Conservation (phyloP, 495 filamentous ascomycete genomes). For the Aspergillus sclerotiicarbonarius region DNA sequence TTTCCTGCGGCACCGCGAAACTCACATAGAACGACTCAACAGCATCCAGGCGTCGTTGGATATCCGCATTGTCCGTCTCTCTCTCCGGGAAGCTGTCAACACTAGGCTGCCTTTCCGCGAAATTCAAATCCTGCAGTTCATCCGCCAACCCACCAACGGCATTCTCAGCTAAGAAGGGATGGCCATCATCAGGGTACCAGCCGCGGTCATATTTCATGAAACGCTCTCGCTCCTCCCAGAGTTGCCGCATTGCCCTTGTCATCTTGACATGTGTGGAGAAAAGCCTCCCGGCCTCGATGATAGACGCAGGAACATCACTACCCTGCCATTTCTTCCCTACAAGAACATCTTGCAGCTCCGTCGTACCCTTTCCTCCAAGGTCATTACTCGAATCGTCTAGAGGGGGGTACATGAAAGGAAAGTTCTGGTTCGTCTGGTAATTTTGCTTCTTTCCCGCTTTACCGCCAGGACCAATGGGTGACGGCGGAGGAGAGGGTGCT, state of each 20-base stretch:
- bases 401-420: constrained; percentile 95
- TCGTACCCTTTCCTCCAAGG: constrained; percentile 80
- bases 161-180: constrained; percentile 47
- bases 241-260: constrained; percentile 83
- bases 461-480: constrained; percentile 79
- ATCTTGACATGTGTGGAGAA: constrained; percentile 87
- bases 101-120: constrained; percentile 26
- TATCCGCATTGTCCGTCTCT: constrained; percentile 55
- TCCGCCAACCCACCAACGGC: constrained; percentile 18
- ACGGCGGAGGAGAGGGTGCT: constrained; percentile 94
- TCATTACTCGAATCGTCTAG: constrained; percentile 77
- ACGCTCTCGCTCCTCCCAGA: constrained; percentile 89
- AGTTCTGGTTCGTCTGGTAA: constrained; percentile 98
- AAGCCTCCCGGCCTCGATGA: constrained; percentile 90
- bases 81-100: constrained; percentile 38
- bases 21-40: constrained; percentile 86
- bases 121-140: constrained; percentile 26
- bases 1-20: constrained; percentile 15
- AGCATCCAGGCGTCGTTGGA: constrained; percentile 65
- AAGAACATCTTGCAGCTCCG: constrained; percentile 69
- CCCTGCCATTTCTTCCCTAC: constrained; percentile 85
- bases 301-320: constrained; percentile 85
- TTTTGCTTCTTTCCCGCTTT: constrained; percentile 98
- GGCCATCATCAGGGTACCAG: constrained; percentile 64
- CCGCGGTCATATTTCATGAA: constrained; percentile 91